These are phyloP conservation scores for Mortierella sp. DNA, from an alignment of 371 early-diverging fungal species.

Conservation along the genomic window DNA sequence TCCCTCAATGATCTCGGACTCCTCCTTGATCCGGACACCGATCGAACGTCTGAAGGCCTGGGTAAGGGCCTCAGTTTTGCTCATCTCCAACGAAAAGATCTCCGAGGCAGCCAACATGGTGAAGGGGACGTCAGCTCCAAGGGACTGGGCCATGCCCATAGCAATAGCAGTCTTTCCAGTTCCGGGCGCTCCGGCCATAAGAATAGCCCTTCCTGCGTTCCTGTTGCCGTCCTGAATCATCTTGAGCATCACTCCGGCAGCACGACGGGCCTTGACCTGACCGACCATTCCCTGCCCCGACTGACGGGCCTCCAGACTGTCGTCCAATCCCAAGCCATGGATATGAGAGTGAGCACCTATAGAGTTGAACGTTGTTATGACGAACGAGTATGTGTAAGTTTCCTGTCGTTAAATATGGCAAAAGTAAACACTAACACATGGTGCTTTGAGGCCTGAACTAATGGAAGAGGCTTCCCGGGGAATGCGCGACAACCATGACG, in stretches of 20 bases:
- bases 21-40: constrained; percentile 98
- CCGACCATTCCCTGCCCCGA: constrained; percentile 99
- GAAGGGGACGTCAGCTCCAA: constrained; percentile 96
- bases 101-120: constrained; percentile 97
- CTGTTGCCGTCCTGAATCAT: constrained; percentile 96
- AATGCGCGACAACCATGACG: too few relatives aligned
- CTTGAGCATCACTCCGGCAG: constrained; percentile 95
- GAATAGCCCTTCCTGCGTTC: constrained; percentile 96
- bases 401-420: background rate
- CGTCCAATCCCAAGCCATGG: constrained; percentile 90
- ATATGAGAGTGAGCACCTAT: constrained; percentile 98
- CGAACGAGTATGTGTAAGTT: background rate
- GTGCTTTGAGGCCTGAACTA: background rate
- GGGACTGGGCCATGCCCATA: constrained; percentile 94
- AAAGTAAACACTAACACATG: background rate
- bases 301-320: constrained; percentile 88
- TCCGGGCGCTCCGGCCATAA: constrained; percentile 99
- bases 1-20: constrained; percentile 98
- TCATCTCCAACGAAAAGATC: constrained; percentile 98
- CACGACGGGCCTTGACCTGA: constrained; percentile 94
- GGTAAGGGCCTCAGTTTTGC: constrained; percentile 98
- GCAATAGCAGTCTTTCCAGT: constrained; percentile 97
- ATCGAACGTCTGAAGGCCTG: constrained; percentile 98
- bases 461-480: background rate
- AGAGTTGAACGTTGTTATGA: background rate